Base-by-base conservation (phyloP, 768 basidiomycete species). In the Neoboletus subvelutipes region DNA sequence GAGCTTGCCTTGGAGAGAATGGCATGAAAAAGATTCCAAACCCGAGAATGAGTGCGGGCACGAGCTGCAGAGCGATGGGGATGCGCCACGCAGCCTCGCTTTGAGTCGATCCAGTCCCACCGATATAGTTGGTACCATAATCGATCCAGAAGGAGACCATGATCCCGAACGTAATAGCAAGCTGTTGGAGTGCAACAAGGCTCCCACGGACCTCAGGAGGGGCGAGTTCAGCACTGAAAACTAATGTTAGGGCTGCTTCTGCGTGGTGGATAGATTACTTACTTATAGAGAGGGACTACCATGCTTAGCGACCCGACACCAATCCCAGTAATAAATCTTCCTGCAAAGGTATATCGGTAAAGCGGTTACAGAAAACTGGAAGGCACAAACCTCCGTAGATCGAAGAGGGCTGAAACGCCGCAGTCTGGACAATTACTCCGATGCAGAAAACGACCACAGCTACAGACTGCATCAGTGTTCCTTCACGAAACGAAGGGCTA, bases 151-250 rank as follows among this genome's bases (percentile, higher is more conserved):
- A 78, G 6, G 72, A 76, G 26, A 89, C 60, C 84, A 89, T 84
- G 68, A 89, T 90, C 22, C 87, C 87, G 63, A 89, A 88, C 2
- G 87, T 88, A 69, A 92, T 92, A 3, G 89, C 86, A 20, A 92
- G 77, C 67, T 92, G 90, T 67, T 92, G 90, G 10, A 92, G 79
- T 4, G 88, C 89, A 50, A 92, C 89, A 37, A 92, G 75, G 67
- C 85, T 86, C 13, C 90, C 90, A 59, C 90, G 83, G 17, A 92
- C 87, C 73, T 91, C 90, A 4, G 90, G 88, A 28, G 90, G 90
- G 1, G 86, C 84, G 52, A 90, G 81, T 69, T 82, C 78, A 40
- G 77, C 78, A 60, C 75, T 66, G 40, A 36, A 41, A 56, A 36
- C 31, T 43, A 26, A 45, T 39, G 28, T 26, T 28, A 8, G 13